Evolutionary conservation across 1,139 yeast genomes (phyloP), one percentile per base, ranked within the genome.

Genomic region (Meyerozyma guilliermondii): DNA sequence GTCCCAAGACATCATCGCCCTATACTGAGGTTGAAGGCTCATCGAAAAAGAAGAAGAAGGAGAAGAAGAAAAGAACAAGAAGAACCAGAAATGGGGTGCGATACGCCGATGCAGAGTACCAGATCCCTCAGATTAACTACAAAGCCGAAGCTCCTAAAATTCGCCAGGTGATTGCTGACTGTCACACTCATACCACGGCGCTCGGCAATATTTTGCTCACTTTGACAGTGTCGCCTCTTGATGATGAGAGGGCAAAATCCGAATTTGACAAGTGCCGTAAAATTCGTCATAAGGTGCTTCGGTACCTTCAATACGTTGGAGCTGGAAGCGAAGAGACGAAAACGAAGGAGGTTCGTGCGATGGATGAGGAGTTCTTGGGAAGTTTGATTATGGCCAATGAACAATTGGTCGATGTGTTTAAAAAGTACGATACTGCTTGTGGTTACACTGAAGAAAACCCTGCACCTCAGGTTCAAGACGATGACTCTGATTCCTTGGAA

Each of bases 381-480:
- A 77, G 91, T 41, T 72, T 92, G 51, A 79, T 92, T 46, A 84
- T 80, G 50, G 95, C 96, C 40, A 92, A 92, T 59, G 98, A 92
- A 55, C 91, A 85, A 56, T 74, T 92, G 49, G 95, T 92, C 9
- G 69, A 68, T 5, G 83, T 89, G 0, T 73, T 92, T 55, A 80
- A 82, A 53, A 65, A 71, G 46, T 89, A 81, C 59, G 96, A 91
- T 49, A 43, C 50, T 2, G 59, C 63, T 43, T 63, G 73, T 35
- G 77, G 78, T 2, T 65, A 65, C 44, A 54, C 66, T 2, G 63
- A 50, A 2, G 63, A 55, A 3, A 66, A 64, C 39, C 71, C 73
- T 0, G 71, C 72, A 1, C 73, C 72, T 8, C 47, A 51, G 28
- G 60, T 60, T 41, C 65, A 59, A 33, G 59, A 61, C n/a, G 63